Base-by-base conservation (phyloP, 257 asterid species). In the Nicotiana tabacum region DNA sequence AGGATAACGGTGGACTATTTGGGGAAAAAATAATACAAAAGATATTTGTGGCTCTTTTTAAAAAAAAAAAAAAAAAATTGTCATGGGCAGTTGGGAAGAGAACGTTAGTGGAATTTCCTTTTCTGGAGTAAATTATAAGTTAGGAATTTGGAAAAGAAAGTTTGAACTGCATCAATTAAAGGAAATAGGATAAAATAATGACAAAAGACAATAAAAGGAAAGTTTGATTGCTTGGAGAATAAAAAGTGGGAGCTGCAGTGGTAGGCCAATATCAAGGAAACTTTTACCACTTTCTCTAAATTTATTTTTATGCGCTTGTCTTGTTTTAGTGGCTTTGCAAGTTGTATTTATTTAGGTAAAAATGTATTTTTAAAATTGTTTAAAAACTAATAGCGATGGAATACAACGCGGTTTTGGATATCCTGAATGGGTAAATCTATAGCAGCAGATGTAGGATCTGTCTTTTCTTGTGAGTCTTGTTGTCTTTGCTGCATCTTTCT, bases 81-180 rank as follows among this genome's bases (percentile, higher is more conserved):
- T 6, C 61, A 48, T 74, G 79, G 8, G 46, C n/a, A 62, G 83
- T 58, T 66, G 57, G 24, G 48, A 51, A 55, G 33, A 55, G 51
- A 74, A 27, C 62, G 39, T 48, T 48, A 74, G 79, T 74, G 79
- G 80, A 74, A 51, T 48, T 51, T 74, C 46, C 27, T 74, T 74
- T 74, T 74, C 62, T 74, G 61, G 62, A 74, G 80, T 74, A 76
- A 51, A 27, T 79, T 79, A 3, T 56, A 85, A 83, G 84, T 56
- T 60, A 43, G 85, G 88, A 81, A 87, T 82, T 74, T 27, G 83
- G 82, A 66, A 72, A 78, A 56, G 74, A 61, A 51, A 65, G 32
- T 16, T 51, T 27, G 18, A 80, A 29, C 58, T 77, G 85, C 62
- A 74, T 24, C 24, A 74, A 76, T 27, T 8, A 76, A 76, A 27